These are phyloP conservation scores for Spathaspora sp. DNA, from an alignment of 805 yeast species.

Conservation along the genomic window DNA sequence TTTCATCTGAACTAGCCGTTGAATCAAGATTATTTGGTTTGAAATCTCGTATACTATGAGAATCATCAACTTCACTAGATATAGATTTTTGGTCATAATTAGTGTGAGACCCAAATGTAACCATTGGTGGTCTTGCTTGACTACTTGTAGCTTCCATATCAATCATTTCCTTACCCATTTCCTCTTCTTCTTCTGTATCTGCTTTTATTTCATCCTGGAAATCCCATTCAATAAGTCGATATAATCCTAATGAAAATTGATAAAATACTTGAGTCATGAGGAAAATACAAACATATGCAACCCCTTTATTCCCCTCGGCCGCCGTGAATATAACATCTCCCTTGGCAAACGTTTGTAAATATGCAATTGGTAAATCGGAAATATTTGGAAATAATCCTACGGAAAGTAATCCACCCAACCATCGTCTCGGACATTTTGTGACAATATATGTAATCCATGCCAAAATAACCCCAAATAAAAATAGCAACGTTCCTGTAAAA, in stretches of 20 bases:
- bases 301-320: conserved; percentile 67
- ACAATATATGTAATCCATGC: conserved; percentile 41
- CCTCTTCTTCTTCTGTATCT: conserved; percentile 12
- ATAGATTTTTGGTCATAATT: background rate
- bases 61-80: background rate
- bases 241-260: conserved; percentile 76
- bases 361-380: conserved; percentile 83
- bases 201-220: conserved; percentile 41
- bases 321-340: conserved; percentile 53
- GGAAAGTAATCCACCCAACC: conserved; percentile 73
- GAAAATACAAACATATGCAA: conserved; percentile 79
- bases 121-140: too few species aligned
- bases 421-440: conserved; percentile 62
- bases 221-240: conserved; percentile 66
- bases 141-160: background rate
- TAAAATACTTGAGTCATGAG: conserved; percentile 62
- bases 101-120: too few species aligned
- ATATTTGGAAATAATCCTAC: conserved; percentile 78
- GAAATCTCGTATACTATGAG: background rate
- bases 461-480: conserved; percentile 45
- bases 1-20: background rate
- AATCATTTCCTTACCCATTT: background rate
- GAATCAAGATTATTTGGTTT: background rate
- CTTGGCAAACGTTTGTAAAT: conserved; percentile 65
- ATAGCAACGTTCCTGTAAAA: conserved; percentile 46